Base-by-base conservation (phyloP, 345 rosid genomes). In the Lepidium didymum region DNA sequence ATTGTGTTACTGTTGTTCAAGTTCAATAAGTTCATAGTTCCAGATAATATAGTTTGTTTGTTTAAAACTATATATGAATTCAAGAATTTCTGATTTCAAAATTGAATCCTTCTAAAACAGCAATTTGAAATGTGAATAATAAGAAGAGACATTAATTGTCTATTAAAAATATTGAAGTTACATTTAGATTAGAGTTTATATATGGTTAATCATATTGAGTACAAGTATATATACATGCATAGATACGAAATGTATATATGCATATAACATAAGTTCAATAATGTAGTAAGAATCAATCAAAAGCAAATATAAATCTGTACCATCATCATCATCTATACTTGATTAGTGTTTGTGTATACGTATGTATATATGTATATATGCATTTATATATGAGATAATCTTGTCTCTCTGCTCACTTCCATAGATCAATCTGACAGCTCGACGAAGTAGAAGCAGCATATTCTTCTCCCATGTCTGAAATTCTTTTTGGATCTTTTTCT, bases 371-470 rank as follows among this genome's bases (percentile, higher is more conserved):
- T 29, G 14, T 62, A 49, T 75, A 56, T 56, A 69, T 69, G 62
- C 67, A 47, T 64, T 62, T 62, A 60, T 75, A 60, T 75, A 55
- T 80, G 68, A 69, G 67, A 66, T 67, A 60, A 34, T 57, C 64
- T 57, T 67, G 69, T 64, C 73, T 45, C 33, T 62, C 45, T 55
- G 38, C 70, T 87, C 79, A 91, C 78, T 89, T 87, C 99, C 99
- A 91, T 47, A 87, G 88, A 74, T 89, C 95, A 60, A 94, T 85
- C 69, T 83, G 91, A 79, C 88, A 87, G 58, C 85, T 80, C 19
- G 95, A 85, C 62, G 83, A 84, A 27, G 90, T 84, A 4, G 94
- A 81, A 13, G 89, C 84, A 19, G 78, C 83, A 72, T 75, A 85
- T 54, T 87, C 95, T 44, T 83, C 86, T 33, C 75, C 80, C 47